Evolutionary conservation across 257 asterid species (phyloP).

Genomic region (Apocynum venetum): DNA sequence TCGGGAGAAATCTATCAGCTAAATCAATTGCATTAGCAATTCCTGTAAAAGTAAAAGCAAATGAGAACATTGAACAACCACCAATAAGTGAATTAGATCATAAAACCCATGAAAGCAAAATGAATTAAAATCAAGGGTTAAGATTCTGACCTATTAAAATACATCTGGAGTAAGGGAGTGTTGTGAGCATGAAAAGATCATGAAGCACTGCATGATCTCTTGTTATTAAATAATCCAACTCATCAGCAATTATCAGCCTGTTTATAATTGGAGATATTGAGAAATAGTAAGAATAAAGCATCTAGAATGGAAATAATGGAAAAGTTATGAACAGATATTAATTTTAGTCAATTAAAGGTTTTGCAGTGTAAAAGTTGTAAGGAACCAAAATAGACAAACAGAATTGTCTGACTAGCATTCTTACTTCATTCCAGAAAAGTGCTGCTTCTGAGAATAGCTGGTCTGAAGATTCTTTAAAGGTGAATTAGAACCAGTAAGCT

Average conservation of each 20-base stretch:
- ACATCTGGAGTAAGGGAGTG: slow-evolving; percentile 83
- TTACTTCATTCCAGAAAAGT: slow-evolving; percentile 45
- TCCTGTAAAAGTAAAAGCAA: slow-evolving; percentile 51
- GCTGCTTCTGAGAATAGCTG: slow-evolving; percentile 56
- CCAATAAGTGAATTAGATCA: neutral
- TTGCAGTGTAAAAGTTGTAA: neutral
- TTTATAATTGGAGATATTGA: neutral
- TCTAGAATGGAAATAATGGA: neutral
- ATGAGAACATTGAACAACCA: slow-evolving; percentile 11
- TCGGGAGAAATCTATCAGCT: slow-evolving; percentile 93
- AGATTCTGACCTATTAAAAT: slow-evolving; percentile 65
- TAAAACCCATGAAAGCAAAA: neutral
- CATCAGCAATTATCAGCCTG: slow-evolving; percentile 87
- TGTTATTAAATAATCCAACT: slow-evolving; percentile 92
- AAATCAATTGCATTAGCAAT: slow-evolving; percentile 95
- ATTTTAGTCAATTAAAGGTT: neutral
- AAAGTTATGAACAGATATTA: neutral
- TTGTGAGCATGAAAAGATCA: slow-evolving; percentile 89
- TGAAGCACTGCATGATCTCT: slow-evolving; percentile 83
- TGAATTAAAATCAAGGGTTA: neutral
- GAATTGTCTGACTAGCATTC: slow-evolving; percentile 18
- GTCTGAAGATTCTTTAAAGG: slow-evolving; percentile 62
- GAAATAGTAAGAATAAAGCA: neutral
- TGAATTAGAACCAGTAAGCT: slow-evolving; percentile 29
- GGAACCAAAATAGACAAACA: neutral